Evolutionary conservation across 108 stramenopile genomes (phyloP), one percentile per base, ranked within the genome.

Genomic region (Aureococcus anophagefferens): DNA sequence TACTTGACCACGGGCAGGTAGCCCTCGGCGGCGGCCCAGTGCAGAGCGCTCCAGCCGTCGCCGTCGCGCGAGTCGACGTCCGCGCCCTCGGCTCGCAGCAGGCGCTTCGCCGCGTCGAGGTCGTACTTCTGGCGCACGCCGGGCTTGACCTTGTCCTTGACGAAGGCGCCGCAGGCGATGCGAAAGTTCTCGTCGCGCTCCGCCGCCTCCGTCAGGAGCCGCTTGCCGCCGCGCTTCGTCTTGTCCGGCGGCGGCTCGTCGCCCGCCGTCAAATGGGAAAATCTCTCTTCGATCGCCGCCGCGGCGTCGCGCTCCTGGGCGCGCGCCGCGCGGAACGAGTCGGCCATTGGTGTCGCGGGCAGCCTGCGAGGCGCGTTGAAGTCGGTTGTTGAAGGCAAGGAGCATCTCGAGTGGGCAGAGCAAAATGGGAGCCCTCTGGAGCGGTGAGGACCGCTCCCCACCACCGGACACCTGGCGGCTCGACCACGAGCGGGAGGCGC

Each of bases 11-110:
- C 16, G 25, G 66, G 0, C 25, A 18, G 11, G 35, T 36, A n/a
- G 35, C 66, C 66, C 36, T 67, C 66, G 35, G 35, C 30, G 28
- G 35, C n/a, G 7, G 66, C 33, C 66, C 66, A 67, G 36, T 67
- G 66, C 36, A 67, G 36, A 3, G 66, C 66, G 9, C 33, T 67
- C 66, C 66, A 66, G 32, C 66, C 66, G 35, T 67, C 66, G 4
- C 35, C 3, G 25, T 67, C 66, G 16, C 0, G 25, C 1, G 17
- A 15, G 66, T 67, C 29, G 25, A 67, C 28, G 34, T 67, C 21
- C 35, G 35, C 36, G 66, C 66, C 66, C 9, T 11, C 0, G 35
- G 13, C 33, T 3, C 37, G 37, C 25, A 66, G 32, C 4, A 33
- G 7, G 5, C 4, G 1, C 31, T 66, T 16, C 9, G 65, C 65